Evolutionary conservation across 73 alveolate species (phyloP).

Genomic region (Paramecium sonneborni): DNA sequence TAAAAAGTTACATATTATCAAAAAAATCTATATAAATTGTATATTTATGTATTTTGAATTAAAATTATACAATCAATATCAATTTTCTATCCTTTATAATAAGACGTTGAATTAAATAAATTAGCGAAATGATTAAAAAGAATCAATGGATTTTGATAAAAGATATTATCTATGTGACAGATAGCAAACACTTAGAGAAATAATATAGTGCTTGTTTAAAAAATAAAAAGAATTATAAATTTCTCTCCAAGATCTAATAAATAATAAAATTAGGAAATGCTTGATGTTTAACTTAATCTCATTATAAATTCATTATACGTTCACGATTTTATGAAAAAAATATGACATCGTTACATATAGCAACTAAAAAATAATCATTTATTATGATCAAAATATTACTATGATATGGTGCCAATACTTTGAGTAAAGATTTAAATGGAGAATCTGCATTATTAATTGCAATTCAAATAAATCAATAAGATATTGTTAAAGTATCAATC

Average conservation of each 20-base stretch:
- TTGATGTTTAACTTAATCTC: too few species aligned
- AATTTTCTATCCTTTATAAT: neutral
- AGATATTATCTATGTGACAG: constrained; percentile 27
- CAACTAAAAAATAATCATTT: neutral
- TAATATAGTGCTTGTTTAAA: neutral
- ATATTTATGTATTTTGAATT: neutral
- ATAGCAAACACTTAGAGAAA: neutral
- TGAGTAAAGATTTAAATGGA: constrained; percentile 38
- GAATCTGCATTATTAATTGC: neutral
- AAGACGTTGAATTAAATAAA: neutral
- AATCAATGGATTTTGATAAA: constrained; percentile 27
- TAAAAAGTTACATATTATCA: neutral
- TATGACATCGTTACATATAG: constrained; percentile 9
- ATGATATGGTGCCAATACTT: neutral
- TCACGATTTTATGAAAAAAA: constrained; percentile 28
- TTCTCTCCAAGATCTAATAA: neutral
- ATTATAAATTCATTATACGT: neutral
- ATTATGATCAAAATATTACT: neutral
- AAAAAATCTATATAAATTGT: neutral
- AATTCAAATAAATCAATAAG: neutral
- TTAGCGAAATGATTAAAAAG: constrained; percentile 30
- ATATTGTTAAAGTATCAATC: neutral
- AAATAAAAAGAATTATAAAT: constrained; percentile 4
- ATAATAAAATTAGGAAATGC: neutral
- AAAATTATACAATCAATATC: neutral